Base-by-base conservation (phyloP, 169 alveolate species). In the Plasmodium inui region DNA sequence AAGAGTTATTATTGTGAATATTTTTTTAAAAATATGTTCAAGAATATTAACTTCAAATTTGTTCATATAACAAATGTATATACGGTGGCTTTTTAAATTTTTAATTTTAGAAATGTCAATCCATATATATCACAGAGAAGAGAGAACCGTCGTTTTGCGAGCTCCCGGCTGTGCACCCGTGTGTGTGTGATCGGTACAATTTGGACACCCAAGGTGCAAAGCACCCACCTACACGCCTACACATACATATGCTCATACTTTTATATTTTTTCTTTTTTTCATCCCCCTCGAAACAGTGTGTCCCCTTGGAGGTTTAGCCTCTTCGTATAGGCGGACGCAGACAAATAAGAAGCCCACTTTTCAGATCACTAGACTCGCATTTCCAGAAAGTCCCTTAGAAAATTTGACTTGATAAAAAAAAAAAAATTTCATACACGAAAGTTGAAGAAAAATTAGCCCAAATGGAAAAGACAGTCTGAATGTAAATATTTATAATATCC, bases 61-160 rank as follows among this genome's bases (percentile, higher is more conserved):
- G 94, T 90, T 90, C 94, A 90, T 90, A 90, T 26, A 90, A 80
- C 94, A 90, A 90, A 80, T 80, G 84, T 90, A 90, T 90, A 90
- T 90, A 72, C 94, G 94, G 94, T 90, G 94, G 94, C 94, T 80
- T 90, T 90, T 80, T 67, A 90, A 90, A 90, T 90, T 90, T 14
- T 46, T 28, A 2, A 88, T 90, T 90, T 90, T 90, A 70, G 32
- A 90, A 90, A 70, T 90, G 94, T 90, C 94, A 90, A 90, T 90
- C 94, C 94, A 90, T 72, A 90, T 90, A 90, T 90, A 90, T 90
- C 90, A 90, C 94, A 90, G 84, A 19, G 73, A 26, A 22, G 10
- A 50, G 2, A 61, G 12, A 34, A n/a, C 32, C 74, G 17, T 61
- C 32, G 37, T 19, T 61, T 61, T 61, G 26, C 26, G 37, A 4